Percentiles rank a stretch among this genome's conserved stretches.
Conservation (phyloP, 2,329 filamentous ascomycete species). For the Orbilia oligospora region DNA sequence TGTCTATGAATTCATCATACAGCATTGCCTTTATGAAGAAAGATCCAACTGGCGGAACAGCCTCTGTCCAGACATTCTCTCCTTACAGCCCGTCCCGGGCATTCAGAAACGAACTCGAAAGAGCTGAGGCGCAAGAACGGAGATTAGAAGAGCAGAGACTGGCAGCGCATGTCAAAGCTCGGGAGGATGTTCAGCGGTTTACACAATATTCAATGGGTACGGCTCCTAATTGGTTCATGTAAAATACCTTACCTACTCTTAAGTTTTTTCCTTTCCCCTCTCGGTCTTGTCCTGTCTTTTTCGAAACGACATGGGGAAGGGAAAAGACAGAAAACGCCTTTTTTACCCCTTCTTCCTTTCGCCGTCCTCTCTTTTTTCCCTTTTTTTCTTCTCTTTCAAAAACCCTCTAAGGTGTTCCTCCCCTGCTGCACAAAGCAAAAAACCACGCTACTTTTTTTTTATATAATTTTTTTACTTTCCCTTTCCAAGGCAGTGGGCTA, state of each 20-base stretch:
- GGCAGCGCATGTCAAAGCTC: slow-evolving; percentile 58
- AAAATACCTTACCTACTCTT: slow-evolving; percentile 56
- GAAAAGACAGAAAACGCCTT: slow-evolving; percentile 56
- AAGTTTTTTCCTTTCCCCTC: slow-evolving; percentile 30
- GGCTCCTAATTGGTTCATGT: slow-evolving; percentile 61
- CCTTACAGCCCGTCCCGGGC: slow-evolving; percentile 56
- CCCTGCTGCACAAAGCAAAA: slow-evolving; percentile 43
- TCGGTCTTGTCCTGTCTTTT: slow-evolving; percentile 42
- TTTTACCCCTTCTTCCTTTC: slow-evolving; percentile 34
- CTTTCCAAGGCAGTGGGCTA: slow-evolving; percentile 48
- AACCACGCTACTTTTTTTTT: slow-evolving; percentile 35
- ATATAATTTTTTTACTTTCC: slow-evolving; percentile 41
- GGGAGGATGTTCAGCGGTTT: slow-evolving; percentile 59
- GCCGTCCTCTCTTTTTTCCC: slow-evolving; percentile 9
- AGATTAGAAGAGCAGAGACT: slow-evolving; percentile 60
- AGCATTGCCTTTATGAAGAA: slow-evolving; percentile 61
- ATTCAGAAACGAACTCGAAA: slow-evolving; percentile 60
- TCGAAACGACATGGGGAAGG: slow-evolving; percentile 57
- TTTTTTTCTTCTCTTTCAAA: neutral
- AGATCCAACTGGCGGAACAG: slow-evolving; percentile 53
- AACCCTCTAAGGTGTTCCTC: slow-evolving; percentile 40
- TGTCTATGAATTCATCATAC: slow-evolving; percentile 56
- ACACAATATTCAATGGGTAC: slow-evolving; percentile 61
- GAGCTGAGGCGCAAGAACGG: slow-evolving; percentile 59
- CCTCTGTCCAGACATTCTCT: slow-evolving; percentile 57